Evolutionary conservation across 208 protist genomes (phyloP), one percentile per base, ranked within the genome.

Genomic region (Leishmania aethiopica): DNA sequence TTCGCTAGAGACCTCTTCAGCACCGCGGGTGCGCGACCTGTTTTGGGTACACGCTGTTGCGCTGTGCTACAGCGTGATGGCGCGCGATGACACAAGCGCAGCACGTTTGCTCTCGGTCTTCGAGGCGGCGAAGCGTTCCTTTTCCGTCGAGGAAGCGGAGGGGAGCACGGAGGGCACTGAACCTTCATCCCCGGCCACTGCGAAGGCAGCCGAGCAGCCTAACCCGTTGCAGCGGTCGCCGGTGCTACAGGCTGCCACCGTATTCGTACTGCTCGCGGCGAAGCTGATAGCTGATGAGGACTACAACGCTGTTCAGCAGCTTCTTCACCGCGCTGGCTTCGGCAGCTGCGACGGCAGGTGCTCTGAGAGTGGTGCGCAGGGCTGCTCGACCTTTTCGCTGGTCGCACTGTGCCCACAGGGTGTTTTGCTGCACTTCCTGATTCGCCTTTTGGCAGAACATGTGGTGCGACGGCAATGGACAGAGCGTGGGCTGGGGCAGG

Each of bases 391-490:
- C 10, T 28, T 42, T 10, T 79, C 40, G 42, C 40, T 53, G 53
- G 32, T 35, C 7, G 40, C n/a, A 1, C 7, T 59, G 11, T 80
- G 49, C 11, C 57, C 77, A 10, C 22, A 80, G n/a, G 83, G 53
- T 59, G 75, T 45, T 42, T 28, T 86, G 62, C 53, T 83, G 13
- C 47, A 67, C 35, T 72, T 86, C n/a, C 25, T 91, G 5, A 47
- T 85, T 15, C 80, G 84, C 17, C 71, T 89, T 28, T 62, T 91
- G 8, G 72, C 35, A 10, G 82, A 87, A 40, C 83, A 83, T 62
- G 74, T 89, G 1, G 72, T 86, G 59, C 84, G 88, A 2, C 82
- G 85, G 6, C 69, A 62, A 37, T 89, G 85, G 88, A 82, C 72
- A 6, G 85, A 72, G 77, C n/a, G 75, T 37, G 28, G 59, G 1